phyloP scores from a whole-genome alignment of 352 stramenopile species.

The Achlya hypogyna region DNA sequence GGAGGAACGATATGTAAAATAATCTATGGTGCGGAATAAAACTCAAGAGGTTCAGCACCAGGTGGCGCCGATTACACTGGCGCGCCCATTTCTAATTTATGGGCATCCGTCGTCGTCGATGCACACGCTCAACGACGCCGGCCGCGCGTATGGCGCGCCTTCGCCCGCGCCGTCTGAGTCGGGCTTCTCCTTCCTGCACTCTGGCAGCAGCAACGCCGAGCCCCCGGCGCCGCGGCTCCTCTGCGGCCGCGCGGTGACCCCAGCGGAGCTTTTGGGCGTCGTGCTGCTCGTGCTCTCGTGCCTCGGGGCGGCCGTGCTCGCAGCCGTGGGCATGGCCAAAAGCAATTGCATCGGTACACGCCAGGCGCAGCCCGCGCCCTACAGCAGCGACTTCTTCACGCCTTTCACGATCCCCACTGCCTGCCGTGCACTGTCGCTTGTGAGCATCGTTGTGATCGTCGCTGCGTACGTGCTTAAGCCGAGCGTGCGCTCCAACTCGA shows the following conservation, averaged over 20 bases:
- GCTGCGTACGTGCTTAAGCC: not conserved
- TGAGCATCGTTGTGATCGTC: not conserved
- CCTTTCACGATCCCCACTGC: slow-evolving; percentile 13
- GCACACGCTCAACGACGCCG: not conserved
- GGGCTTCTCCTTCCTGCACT: slow-evolving; percentile 17
- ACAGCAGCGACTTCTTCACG: not conserved
- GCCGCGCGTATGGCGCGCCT: not conserved
- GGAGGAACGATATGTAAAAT: not conserved
- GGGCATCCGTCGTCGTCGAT: not conserved
- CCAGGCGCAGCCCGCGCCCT: not conserved
- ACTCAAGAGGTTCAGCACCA: not conserved
- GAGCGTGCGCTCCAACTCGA: slow-evolving; percentile 12
- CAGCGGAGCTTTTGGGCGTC: not conserved
- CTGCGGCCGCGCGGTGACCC: not conserved
- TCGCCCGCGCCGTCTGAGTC: not conserved
- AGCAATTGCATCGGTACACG: not conserved
- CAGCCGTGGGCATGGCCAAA: not conserved
- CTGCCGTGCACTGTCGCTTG: slow-evolving; percentile 14
- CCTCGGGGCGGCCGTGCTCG: not conserved
- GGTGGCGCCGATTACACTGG: not conserved
- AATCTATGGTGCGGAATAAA: not conserved
- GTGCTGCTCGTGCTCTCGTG: not conserved
- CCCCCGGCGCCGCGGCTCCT: not conserved
- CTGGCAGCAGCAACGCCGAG: not conserved
- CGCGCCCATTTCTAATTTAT: slow-evolving; percentile 7